These are phyloP conservation scores for Aspergillus felis DNA, from an alignment of 2,329 filamentous ascomycete genomes.

Conservation along the genomic window DNA sequence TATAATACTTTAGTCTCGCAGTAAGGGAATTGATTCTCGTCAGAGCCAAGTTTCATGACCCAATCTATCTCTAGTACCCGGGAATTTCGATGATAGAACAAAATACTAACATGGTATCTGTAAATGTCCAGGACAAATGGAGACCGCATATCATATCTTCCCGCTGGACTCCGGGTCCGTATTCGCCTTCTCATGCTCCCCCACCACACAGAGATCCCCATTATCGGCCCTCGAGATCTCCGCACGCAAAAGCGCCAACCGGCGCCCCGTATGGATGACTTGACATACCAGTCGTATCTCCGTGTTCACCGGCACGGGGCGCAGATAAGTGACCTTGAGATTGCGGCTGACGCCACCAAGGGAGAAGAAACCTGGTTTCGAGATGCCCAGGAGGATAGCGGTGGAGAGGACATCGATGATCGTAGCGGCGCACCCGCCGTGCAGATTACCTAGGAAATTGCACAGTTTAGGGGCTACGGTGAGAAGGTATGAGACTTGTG, in stretches of 20 bases:
- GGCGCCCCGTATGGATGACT: conserved; percentile 55
- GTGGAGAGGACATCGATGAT: conserved; percentile 66
- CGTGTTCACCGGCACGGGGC: conserved; percentile 54
- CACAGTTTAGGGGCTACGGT: conserved; percentile 82
- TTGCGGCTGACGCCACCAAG: conserved; percentile 62
- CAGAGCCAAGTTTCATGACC: not conserved
- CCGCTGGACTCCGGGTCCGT: conserved; percentile 45
- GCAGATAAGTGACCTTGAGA: conserved; percentile 64
- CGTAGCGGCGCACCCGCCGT: conserved; percentile 71
- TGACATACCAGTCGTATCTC: conserved; percentile 55
- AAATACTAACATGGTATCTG: not conserved
- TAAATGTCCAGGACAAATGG: not conserved
- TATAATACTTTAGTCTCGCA: not conserved
- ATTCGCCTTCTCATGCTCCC: conserved; percentile 64
- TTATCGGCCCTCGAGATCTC: conserved; percentile 53
- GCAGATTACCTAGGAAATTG: conserved; percentile 86
- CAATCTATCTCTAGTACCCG: not conserved
- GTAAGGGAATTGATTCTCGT: not conserved
- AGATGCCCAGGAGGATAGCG: conserved; percentile 53
- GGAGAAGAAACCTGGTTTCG: conserved; percentile 58
- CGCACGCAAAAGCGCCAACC: conserved; percentile 52
- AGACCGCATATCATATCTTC: conserved; percentile 6
- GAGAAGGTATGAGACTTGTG: conserved; percentile 31
- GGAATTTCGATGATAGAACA: not conserved
- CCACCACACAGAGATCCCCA: conserved; percentile 53